These are phyloP conservation scores for Turnera subulata DNA, from an alignment of 345 rosid species.

Conservation along the genomic window DNA sequence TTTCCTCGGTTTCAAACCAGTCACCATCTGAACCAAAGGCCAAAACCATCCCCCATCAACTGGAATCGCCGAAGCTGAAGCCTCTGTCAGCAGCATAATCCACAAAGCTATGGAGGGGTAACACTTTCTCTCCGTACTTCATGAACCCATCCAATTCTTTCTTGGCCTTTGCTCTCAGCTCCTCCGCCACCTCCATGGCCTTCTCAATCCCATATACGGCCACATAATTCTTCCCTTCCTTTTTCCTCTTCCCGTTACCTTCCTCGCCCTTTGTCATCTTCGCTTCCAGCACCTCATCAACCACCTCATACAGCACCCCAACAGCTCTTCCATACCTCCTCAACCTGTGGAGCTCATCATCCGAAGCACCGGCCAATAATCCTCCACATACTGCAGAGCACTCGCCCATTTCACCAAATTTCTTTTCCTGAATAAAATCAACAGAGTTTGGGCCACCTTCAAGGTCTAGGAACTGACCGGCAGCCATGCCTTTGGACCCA, in stretches of 20 bases:
- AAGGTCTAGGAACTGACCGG: conserved; percentile 90
- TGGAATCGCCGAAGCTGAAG: conserved; percentile 31
- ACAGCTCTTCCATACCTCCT: conserved; percentile 86
- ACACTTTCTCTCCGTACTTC: conserved; percentile 53
- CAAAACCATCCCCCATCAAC: background rate
- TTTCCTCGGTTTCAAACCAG: too few species aligned
- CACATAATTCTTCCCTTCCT: conserved; percentile 50
- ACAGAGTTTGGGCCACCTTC: conserved; percentile 60
- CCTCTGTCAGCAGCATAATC: conserved; percentile 70
- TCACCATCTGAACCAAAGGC: too few species aligned
- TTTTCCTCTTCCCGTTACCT: conserved; percentile 25
- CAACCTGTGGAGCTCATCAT: conserved; percentile 63
- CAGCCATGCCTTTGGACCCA: conserved; percentile 95
- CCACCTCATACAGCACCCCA: conserved; percentile 79
- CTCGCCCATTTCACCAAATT: conserved; percentile 79
- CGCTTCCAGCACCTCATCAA: conserved; percentile 56
- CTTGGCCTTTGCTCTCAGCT: conserved; percentile 56
- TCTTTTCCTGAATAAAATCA: conserved; percentile 78
- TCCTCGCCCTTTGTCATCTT: conserved; percentile 14
- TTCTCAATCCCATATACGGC: conserved; percentile 52
- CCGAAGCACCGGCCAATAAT: conserved; percentile 71
- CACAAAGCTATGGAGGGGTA: conserved; percentile 78
- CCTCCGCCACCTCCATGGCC: conserved; percentile 65
- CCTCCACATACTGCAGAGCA: conserved; percentile 98
- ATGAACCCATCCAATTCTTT: conserved; percentile 57